A percentile compares a stretch with the other conserved stretches of the same genome.
Evolutionary conservation across 352 stramenopile species (phyloP).

Genomic region (Globisporangium recalcitrans): DNA sequence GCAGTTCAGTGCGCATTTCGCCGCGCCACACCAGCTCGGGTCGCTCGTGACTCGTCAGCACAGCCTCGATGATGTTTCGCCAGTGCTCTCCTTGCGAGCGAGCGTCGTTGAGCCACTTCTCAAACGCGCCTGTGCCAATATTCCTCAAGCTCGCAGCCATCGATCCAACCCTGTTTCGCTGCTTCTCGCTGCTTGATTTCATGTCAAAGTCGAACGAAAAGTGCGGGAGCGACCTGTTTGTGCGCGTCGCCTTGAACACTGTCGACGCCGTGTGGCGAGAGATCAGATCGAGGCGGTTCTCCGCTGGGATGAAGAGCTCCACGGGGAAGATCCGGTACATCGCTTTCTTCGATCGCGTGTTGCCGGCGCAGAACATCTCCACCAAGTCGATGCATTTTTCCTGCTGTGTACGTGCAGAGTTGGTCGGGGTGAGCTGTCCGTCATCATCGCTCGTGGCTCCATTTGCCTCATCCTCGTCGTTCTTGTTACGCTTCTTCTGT

Average conservation of each 20-base stretch:
- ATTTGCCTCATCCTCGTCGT: slow-evolving; percentile 12
- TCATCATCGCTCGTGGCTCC: slow-evolving; percentile 13
- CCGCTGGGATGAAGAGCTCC: slow-evolving; percentile 67
- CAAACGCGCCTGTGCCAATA: slow-evolving; percentile 41
- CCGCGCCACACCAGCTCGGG: slow-evolving; percentile 70
- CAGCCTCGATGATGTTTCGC: slow-evolving; percentile 58
- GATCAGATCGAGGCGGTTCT: slow-evolving; percentile 47
- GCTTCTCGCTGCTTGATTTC: slow-evolving; percentile 34
- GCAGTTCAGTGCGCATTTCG: slow-evolving; percentile 61
- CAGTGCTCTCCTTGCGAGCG: slow-evolving; percentile 67
- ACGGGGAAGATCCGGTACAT: slow-evolving; percentile 81
- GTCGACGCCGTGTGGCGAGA: slow-evolving; percentile 53
- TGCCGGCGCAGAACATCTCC: slow-evolving; percentile 79
- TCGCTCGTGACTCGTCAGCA: slow-evolving; percentile 52
- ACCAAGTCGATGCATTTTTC: slow-evolving; percentile 67
- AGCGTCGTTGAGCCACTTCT: slow-evolving; percentile 60
- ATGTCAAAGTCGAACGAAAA: slow-evolving; percentile 71
- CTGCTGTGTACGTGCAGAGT: slow-evolving; percentile 24
- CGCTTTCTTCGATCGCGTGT: slow-evolving; percentile 66
- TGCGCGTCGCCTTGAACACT: slow-evolving; percentile 32
- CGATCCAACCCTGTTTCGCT: slow-evolving; percentile 34
- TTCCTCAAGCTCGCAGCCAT: slow-evolving; percentile 30
- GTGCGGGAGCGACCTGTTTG: slow-evolving; percentile 46
- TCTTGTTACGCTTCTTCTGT: slow-evolving; percentile 6
- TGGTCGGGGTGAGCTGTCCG: slow-evolving; percentile 34